Evolutionary conservation across 805 yeast species (phyloP).

Genomic region (Lipomyces yamadae): DNA sequence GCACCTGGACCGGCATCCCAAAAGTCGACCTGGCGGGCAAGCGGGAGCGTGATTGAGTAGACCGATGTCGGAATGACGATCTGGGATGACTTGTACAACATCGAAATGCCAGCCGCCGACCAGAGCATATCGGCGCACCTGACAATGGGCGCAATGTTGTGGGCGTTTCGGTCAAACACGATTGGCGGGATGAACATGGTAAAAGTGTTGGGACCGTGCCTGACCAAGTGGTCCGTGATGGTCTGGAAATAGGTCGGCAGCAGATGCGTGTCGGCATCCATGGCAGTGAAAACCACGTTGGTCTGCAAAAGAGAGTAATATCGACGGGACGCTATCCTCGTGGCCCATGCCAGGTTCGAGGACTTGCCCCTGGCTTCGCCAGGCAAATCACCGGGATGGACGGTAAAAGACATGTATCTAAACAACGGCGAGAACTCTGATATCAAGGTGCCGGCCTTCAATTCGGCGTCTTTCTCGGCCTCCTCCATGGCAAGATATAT

Average conservation of each 20-base stretch:
- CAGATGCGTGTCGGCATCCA: slow-evolving; percentile 39
- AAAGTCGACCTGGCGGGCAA: slow-evolving; percentile 35
- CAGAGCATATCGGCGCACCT: slow-evolving; percentile 38
- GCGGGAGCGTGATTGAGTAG: slow-evolving; percentile 34
- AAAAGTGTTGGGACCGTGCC: neutral
- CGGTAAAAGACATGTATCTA: slow-evolving; percentile 24
- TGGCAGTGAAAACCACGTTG: slow-evolving; percentile 32
- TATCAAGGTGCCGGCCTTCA: slow-evolving; percentile 23
- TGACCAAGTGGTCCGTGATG: slow-evolving; percentile 20
- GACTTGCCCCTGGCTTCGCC: slow-evolving; percentile 39
- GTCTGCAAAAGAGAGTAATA: neutral
- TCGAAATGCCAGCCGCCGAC: slow-evolving; percentile 38
- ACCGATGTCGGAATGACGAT: slow-evolving; percentile 37
- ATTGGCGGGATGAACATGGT: slow-evolving; percentile 36
- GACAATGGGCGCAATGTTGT: slow-evolving; percentile 33
- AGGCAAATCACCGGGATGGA: slow-evolving; percentile 31
- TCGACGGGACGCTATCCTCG: slow-evolving; percentile 26
- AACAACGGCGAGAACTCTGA: slow-evolving; percentile 23
- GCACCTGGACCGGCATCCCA: slow-evolving; percentile 39
- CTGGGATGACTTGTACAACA: slow-evolving; percentile 30
- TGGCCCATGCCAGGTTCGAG: slow-evolving; percentile 38
- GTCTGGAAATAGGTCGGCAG: slow-evolving; percentile 29
- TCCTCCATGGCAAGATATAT: slow-evolving; percentile 36
- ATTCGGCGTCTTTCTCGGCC: slow-evolving; percentile 22
- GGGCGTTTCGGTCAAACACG: slow-evolving; percentile 39